Base-by-base conservation (phyloP, 73 alveolate species). In the Breviolum minutum region DNA sequence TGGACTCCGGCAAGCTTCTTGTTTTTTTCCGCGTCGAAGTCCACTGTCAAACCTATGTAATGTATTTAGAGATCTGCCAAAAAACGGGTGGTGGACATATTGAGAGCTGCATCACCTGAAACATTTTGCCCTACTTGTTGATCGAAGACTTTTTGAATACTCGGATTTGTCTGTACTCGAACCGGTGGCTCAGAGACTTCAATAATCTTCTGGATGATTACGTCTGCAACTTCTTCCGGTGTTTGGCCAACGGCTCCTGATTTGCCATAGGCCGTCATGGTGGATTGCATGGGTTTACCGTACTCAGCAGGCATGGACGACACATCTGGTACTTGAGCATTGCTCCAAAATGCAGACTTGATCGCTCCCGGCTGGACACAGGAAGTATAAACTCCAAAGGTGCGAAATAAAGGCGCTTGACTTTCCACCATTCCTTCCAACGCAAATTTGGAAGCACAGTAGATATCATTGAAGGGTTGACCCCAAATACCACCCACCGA, bases 321-420 rank as follows among this genome's bases (percentile, higher is more conserved):
- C 20, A 74, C 76, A 9, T 94, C 99, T 14, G 99, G 99, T 63
- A 62, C 73, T 8, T 94, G 99, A 20, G 99, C 99, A 32, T 94
- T 94, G 73, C 64, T 64, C 61, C 48, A 94, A 88, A 94, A 94
- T 19, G 99, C 83, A 17, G 99, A 94, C 89, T 94, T 94, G 94
- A 94, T 94, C 27, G 99, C 99, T 7, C 99, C 99, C 5, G 99
- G 99, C 64, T 94, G 86, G n/a, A 94, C 99, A 24, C 99, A 94
- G 74, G 94, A 80, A 62, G 29, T 71, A 17, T 81, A 82, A 2
- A 94, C 99, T 7, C 99, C 99, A 76, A 94, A 94, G 83, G 99
- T 94, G n/a, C 94, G 93, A 62, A 94, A 94, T 63, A 94, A 48
- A 8, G 99, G 70, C 17, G 99, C 99, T 84, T 92, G 98, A 63